Base-by-base conservation (phyloP, 2,329 filamentous ascomycete species). In the Alternaria sp. region DNA sequence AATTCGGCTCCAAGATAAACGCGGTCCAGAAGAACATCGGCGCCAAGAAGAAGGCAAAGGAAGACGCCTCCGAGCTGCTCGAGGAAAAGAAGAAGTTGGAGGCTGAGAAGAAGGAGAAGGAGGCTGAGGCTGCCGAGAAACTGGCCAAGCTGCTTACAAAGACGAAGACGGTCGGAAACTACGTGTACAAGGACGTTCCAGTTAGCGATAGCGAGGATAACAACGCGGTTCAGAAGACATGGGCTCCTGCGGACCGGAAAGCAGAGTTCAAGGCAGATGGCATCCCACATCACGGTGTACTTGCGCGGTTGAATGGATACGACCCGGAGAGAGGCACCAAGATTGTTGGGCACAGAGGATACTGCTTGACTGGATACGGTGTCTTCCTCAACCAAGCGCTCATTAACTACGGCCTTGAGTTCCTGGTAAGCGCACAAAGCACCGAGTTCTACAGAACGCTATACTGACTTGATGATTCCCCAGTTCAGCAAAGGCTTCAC, bases 241-340 rank as follows among this genome's bases (percentile, higher is more conserved):
- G 94, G 94, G 87, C 88, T 6, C 95, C 95, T 0, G 89, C 93
- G 70, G 90, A 90, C 57, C 86, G 90, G 62, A 86, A 83, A 21
- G 88, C 92, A 52, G 89, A 93, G 81, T 93, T 93, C 85, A 94
- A 94, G 85, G 88, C 89, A 73, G 86, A 91, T 61, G 87, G 85
- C 66, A 90, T 98, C 66, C 97, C 94, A 55, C 96, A 99, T 81
- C 96, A 99, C 81, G 95, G 98, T 79, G 93, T 99, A 58, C 88
- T 98, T 63, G 89, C 90, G 62, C 88, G 93, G 72, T 84, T 98
- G 67, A 93, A 96, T 72, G 94, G 95, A 57, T 97, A 97, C 78
- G 96, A 98, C 78, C 91, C 93, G 1, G 93, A 97, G 77, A 90
- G 96, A 68, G 77, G 75, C 32, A 74, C 78, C 68, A 98, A 98